Percentiles rank a stretch among this genome's conserved stretches.
Conservation (phyloP, 768 basidiomycete species). For the Gloeopeniophorella convolvens region DNA sequence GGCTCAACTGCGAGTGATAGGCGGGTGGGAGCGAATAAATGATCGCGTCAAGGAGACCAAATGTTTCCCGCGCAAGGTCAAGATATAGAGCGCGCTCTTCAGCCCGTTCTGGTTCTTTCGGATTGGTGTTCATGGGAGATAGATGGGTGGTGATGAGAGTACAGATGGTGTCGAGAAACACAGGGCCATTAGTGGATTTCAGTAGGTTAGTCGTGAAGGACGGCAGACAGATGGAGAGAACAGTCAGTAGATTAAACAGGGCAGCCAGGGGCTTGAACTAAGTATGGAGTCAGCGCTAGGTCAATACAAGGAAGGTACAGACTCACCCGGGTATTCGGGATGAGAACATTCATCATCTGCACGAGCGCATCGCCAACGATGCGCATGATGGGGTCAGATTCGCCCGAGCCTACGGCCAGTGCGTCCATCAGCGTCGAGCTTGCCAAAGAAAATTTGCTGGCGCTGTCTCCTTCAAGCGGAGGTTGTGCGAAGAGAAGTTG, state of each 20-base stretch:
- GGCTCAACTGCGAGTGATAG: constrained; percentile 9
- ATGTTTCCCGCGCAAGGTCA: constrained; percentile 11
- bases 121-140: constrained; percentile 7
- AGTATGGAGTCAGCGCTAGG: background rate
- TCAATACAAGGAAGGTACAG: background rate
- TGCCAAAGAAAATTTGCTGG: constrained; percentile 2
- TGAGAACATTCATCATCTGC: constrained; percentile 12
- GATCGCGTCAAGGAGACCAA: constrained; percentile 11
- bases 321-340: constrained; percentile 14
- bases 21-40: constrained; percentile 11
- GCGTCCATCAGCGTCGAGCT: constrained; percentile 15
- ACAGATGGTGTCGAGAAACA: constrained; percentile 14
- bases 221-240: constrained; percentile 15
- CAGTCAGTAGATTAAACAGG: constrained; percentile 14
- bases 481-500: constrained; percentile 16
- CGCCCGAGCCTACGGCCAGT: constrained; percentile 2
- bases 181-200: background rate
- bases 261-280: constrained; percentile 13
- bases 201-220: constrained; percentile 10
- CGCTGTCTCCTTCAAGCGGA: background rate
- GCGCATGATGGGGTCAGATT: constrained; percentile 2
- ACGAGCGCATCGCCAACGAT: constrained; percentile 8
- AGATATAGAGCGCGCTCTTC: background rate
- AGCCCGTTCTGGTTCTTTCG: background rate
- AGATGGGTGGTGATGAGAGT: constrained; percentile 9